Evolutionary conservation across 805 yeast genomes (phyloP).

Genomic region (Metschnikowia arizonensis): DNA sequence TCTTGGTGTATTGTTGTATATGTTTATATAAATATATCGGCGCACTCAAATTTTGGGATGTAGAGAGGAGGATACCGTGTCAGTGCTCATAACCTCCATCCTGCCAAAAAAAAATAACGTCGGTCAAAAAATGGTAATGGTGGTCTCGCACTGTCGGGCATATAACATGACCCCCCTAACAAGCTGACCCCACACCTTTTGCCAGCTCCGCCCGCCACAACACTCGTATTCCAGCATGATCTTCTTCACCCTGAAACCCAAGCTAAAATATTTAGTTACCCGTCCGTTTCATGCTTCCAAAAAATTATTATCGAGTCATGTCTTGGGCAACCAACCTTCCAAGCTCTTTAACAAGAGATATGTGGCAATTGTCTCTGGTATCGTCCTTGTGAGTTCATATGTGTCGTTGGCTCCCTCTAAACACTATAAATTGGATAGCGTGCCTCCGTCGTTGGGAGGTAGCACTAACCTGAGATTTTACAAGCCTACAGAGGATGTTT

Average conservation of each 20-base stretch:
- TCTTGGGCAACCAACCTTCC: constrained; percentile 7
- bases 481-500: constrained; percentile 5
- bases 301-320: constrained; percentile 9
- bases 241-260: constrained; percentile 15
- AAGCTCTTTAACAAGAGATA: constrained; percentile 25
- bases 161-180: neutral
- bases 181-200: neutral
- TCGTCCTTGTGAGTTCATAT: constrained; percentile 41
- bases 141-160: constrained; percentile 3
- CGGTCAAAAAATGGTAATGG: too few species aligned
- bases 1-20: constrained; percentile 11
- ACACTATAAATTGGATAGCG: constrained; percentile 40
- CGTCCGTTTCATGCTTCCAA: constrained; percentile 15
- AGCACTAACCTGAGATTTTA: constrained; percentile 9
- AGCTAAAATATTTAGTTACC: constrained; percentile 15
- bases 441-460: constrained; percentile 24
- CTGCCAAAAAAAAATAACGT: too few species aligned
- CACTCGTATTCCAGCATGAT: constrained; percentile 7
- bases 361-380: constrained; percentile 40
- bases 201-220: neutral
- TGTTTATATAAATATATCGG: constrained; percentile 8
- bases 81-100: too few species aligned
- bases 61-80: neutral
- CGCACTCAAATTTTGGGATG: neutral
- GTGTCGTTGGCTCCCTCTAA: constrained; percentile 37